Evolutionary conservation across 164 flowering plant genomes (phyloP), one percentile per base, ranked within the genome.

Genomic region (Akebia trifoliata): DNA sequence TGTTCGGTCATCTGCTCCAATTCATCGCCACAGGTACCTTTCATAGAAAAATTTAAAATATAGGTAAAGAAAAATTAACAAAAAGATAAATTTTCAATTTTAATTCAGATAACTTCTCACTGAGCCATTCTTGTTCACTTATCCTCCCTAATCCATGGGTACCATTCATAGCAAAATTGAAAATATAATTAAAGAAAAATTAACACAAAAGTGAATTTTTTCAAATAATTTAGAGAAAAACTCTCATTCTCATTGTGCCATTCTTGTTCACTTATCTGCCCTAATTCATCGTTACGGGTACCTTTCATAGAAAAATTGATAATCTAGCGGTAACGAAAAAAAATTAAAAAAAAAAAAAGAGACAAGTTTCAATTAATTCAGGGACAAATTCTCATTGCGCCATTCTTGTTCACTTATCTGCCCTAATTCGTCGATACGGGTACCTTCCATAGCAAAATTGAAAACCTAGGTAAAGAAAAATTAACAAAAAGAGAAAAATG

Each of bases 191-290:
- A n/a, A n/a, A n/a, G n/a, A n/a, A n/a, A n/a, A n/a, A 20, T 35
- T 14, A 6, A 3, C 4, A 29, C 15, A n/a, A n/a, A n/a, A n/a
- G n/a, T n/a, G n/a, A n/a, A n/a, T n/a, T n/a, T n/a, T n/a, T n/a
- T n/a, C n/a, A n/a, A n/a, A n/a, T n/a, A n/a, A n/a, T n/a, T n/a
- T n/a, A n/a, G n/a, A n/a, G n/a, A n/a, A n/a, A n/a, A n/a, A n/a
- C n/a, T n/a, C n/a, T n/a, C n/a, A 69, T 43, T 59, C 59, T 58
- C 60, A 64, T 32, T 38, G 17, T 17, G 24, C 45, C 6, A 31
- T 53, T 55, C 69, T 31, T 64, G 36, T 20, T 15, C 59, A 26
- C 22, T 43, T 26, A 1, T 17, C 57, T 63, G 50, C 42, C 17
- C 49, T 18, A 22, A 9, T 63, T 44, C 62, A 11, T 22, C 36